Base-by-base conservation (phyloP, 2,329 filamentous ascomycete species). In the Nemania sp. region DNA sequence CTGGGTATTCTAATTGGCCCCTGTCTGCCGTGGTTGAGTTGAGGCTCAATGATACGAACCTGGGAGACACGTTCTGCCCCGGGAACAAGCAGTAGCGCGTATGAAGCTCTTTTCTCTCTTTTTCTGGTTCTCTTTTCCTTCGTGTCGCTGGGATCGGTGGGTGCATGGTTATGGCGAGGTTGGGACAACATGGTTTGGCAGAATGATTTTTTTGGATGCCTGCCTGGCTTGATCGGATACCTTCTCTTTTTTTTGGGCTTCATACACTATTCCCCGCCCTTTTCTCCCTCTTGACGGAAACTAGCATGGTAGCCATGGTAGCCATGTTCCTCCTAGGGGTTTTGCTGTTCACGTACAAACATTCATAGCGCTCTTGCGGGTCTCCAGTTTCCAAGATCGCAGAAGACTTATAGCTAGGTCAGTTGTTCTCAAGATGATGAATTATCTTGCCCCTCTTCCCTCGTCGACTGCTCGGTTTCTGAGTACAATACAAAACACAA, bases 1-100 rank as follows among this genome's bases (percentile, higher is more conserved):
- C 21, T 89, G 87, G 87, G 78, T 86, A 7, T 88, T 87, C 66
- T 88, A 72, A 62, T 54, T 12, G 20, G n/a, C 25, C 35, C 18
- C 18, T 25, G 3, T 15, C 34, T 29, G 35, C 32, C 32, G n/a
- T 12, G 11, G 32, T 42, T 32, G 47, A 32, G 54, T 34, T 18
- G 37, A 48, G 7, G 5, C 9, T 13, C 17, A 12, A 43, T 37
- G 25, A 34, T 29, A 29, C 25, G 25, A 29, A 4, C 25, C 25
- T 29, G 4, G 25, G 7, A 7, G 39, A 32, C 20, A 5, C 37
- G n/a, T 17, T 29, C 12, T 40, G 25, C 15, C n/a, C n/a, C 11
- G 15, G 21, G 34, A 21, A 37, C 12, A n/a, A 21, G 25, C n/a
- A 46, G 13, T 18, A 43, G 7, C 46, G 25, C 7, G 7, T 29